Conservation (phyloP, 352 stramenopile genomes). For the Nothophytophthora sp. region DNA sequence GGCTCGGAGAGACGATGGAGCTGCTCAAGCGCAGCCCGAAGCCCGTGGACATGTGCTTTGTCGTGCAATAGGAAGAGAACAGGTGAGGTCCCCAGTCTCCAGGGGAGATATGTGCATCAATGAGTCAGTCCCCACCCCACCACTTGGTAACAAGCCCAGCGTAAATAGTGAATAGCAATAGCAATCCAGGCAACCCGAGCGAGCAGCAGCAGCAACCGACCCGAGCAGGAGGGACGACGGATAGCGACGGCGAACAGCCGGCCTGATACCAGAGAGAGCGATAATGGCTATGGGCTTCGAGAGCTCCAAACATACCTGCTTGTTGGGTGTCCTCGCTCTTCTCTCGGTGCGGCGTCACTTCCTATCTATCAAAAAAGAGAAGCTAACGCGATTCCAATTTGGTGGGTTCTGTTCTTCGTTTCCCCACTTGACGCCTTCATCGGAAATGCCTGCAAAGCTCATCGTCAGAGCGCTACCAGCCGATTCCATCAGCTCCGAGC, state of each 20-base stretch:
- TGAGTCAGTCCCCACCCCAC: too few relatives aligned
- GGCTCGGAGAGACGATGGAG: constrained; percentile 80
- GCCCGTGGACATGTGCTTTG: constrained; percentile 79
- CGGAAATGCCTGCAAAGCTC: neutral
- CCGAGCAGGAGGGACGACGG: too few relatives aligned
- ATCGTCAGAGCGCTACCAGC: neutral
- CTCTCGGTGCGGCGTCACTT: neutral
- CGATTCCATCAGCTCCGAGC: too few relatives aligned
- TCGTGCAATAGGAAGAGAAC: constrained; percentile 49
- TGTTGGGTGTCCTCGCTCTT: too few relatives aligned
- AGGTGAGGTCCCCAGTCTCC: neutral
- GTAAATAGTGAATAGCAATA: constrained; percentile 31
- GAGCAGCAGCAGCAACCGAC: constrained; percentile 6
- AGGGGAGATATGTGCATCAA: too few relatives aligned
- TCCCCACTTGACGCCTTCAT: neutral
- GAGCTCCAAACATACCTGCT: too few relatives aligned
- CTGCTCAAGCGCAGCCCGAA: constrained; percentile 77
- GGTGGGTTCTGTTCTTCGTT: neutral
- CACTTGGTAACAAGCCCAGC: constrained; percentile 23
- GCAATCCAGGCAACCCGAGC: neutral
- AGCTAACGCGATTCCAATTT: neutral
- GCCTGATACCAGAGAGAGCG: too few relatives aligned
- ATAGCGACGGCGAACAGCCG: neutral
- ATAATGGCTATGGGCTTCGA: too few relatives aligned
- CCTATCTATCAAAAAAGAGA: neutral